A percentile compares a stretch with the other conserved stretches of the same genome.
Evolutionary conservation across 2,329 filamentous ascomycete genomes (phyloP).

Genomic region (Penicillium hordei): DNA sequence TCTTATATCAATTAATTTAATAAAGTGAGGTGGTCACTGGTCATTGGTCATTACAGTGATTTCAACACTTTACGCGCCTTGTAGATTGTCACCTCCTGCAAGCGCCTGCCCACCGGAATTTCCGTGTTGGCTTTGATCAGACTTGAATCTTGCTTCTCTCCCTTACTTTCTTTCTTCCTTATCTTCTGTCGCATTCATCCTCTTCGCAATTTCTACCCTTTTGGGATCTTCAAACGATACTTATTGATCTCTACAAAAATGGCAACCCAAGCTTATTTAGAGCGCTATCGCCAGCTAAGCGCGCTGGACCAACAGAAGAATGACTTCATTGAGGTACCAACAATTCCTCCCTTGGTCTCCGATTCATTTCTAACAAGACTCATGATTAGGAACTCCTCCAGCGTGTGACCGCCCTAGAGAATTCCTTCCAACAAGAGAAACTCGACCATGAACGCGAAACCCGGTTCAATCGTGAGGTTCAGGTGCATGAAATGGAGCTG

Average conservation of each 20-base stretch:
- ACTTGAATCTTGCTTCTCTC: conserved; percentile 8
- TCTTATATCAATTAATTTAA: conserved; percentile 11
- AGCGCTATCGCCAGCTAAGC: conserved; percentile 48
- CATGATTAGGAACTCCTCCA: conserved; percentile 46
- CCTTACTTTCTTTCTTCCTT: conserved; percentile 9
- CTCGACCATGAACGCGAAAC: conserved; percentile 51
- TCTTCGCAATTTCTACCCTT: background rate
- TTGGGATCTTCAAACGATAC: background rate
- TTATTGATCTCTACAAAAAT: conserved; percentile 23
- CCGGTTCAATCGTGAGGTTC: conserved; percentile 49
- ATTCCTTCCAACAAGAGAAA: conserved; percentile 45
- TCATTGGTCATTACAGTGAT: background rate
- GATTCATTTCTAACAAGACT: conserved; percentile 20
- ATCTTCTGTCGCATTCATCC: conserved; percentile 8
- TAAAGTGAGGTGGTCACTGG: background rate
- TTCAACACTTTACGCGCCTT: conserved; percentile 12
- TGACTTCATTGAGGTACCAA: conserved; percentile 48
- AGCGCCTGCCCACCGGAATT: conserved; percentile 16
- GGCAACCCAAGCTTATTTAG: conserved; percentile 36
- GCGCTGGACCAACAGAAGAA: conserved; percentile 49
- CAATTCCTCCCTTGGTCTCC: conserved; percentile 7
- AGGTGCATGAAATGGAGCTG: conserved; percentile 49
- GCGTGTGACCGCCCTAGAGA: conserved; percentile 46
- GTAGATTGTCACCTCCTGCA: conserved; percentile 17
- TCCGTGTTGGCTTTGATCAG: conserved; percentile 8